Evolutionary conservation across 768 basidiomycete species (phyloP).

Genomic region (Xerocomellus chrysenteron): DNA sequence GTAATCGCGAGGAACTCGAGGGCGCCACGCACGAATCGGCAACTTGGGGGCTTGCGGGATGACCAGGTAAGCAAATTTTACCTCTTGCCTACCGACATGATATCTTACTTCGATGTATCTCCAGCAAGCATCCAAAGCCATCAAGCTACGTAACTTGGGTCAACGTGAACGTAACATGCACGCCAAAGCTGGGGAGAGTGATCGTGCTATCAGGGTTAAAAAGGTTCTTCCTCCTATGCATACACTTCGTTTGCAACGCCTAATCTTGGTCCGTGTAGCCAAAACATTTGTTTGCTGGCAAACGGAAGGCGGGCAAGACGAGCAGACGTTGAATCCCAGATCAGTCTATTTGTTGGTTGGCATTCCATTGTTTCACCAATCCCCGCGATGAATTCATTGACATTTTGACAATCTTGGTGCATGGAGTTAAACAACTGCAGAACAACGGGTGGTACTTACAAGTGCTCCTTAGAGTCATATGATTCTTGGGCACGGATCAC

Average conservation of each 20-base stretch:
- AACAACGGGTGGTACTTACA: not conserved
- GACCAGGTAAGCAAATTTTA: constrained; percentile 44
- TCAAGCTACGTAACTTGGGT: constrained; percentile 80
- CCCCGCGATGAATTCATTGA: not conserved
- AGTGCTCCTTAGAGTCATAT: not conserved
- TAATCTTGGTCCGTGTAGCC: constrained; percentile 49
- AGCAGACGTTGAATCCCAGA: constrained; percentile 54
- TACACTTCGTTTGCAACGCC: not conserved
- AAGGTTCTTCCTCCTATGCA: constrained; percentile 57
- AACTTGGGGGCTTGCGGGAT: constrained; percentile 77
- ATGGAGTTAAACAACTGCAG: not conserved
- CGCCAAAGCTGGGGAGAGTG: constrained; percentile 89
- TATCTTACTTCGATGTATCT: not conserved
- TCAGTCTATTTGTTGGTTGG: constrained; percentile 3
- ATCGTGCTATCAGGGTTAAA: constrained; percentile 77
- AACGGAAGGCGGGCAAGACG: constrained; percentile 84
- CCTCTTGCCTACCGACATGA: not conserved
- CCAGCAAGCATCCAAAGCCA: constrained; percentile 78
- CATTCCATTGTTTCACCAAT: not conserved
- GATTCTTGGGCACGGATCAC: not conserved
- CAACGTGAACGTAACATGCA: constrained; percentile 85
- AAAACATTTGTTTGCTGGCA: constrained; percentile 83
- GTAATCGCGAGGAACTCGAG: constrained; percentile 50
- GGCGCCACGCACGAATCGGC: constrained; percentile 68
- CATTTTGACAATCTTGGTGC: not conserved